Conservation (phyloP, 2,329 filamentous ascomycete species). For the Aspergillus sp. region DNA sequence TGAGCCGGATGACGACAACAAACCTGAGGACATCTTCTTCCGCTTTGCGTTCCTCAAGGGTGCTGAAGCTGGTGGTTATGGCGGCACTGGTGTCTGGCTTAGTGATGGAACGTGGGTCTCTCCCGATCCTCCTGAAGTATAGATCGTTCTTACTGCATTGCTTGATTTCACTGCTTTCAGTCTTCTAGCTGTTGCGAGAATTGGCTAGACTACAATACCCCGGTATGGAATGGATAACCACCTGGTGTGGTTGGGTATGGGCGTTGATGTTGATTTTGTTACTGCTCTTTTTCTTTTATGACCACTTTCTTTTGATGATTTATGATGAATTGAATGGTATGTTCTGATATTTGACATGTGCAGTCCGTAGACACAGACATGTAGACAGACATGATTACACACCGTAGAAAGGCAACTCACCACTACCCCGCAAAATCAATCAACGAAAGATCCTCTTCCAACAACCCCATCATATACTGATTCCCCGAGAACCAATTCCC, state of each 20-base stretch:
- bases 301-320: neutral
- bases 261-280: neutral
- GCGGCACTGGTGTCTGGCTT: slow-evolving; percentile 34
- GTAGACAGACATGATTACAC: neutral
- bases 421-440: slow-evolving; percentile 11
- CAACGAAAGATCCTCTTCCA: slow-evolving; percentile 53
- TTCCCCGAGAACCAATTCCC: slow-evolving; percentile 63
- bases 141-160: slow-evolving; percentile 4
- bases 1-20: slow-evolving; percentile 16
- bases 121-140: slow-evolving; percentile 19
- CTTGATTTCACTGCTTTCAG: neutral
- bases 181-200: neutral
- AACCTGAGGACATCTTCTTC: slow-evolving; percentile 40
- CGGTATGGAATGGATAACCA: neutral
- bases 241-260: neutral
- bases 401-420: neutral
- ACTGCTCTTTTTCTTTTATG: neutral
- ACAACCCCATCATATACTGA: slow-evolving; percentile 56
- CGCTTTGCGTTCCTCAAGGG: slow-evolving; percentile 42
- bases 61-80: slow-evolving; percentile 33
- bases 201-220: neutral
- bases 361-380: too few species aligned
- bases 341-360: neutral
- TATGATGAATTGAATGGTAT: neutral
- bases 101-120: slow-evolving; percentile 31